These are phyloP conservation scores for Melanogaster broomeanus DNA, from an alignment of 768 basidiomycete genomes.

Conservation along the genomic window DNA sequence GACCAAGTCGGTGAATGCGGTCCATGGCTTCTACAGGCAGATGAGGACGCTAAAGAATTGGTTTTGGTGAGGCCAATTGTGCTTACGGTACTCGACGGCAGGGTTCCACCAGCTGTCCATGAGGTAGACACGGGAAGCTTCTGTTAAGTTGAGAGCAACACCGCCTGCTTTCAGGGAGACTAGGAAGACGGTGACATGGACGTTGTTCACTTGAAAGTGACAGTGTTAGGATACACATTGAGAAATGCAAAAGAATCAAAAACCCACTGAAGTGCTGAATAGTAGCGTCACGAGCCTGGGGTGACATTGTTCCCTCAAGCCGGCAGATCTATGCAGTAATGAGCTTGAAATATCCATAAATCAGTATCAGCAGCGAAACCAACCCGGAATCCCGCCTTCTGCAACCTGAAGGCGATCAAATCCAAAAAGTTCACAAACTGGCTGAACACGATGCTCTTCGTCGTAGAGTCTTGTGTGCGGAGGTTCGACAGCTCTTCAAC, in stretches of 20 bases:
- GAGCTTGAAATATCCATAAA: background rate
- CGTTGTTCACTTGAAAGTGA: slow-evolving; percentile 72
- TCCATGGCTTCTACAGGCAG: slow-evolving; percentile 84
- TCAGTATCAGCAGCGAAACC: slow-evolving; percentile 22
- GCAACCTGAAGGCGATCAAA: slow-evolving; percentile 88
- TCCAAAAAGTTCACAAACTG: slow-evolving; percentile 95
- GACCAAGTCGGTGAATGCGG: slow-evolving; percentile 95
- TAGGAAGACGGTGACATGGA: slow-evolving; percentile 95
- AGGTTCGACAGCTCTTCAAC: slow-evolving; percentile 91
- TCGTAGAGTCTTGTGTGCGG: slow-evolving; percentile 80
- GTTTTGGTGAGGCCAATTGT: background rate
- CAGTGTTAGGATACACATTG: background rate
- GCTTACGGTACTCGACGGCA: slow-evolving; percentile 86
- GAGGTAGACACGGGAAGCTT: slow-evolving; percentile 90
- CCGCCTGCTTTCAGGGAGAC: slow-evolving; percentile 96
- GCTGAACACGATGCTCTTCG: slow-evolving; percentile 96
- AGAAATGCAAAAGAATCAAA: slow-evolving; percentile 19
- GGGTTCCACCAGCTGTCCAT: slow-evolving; percentile 99
- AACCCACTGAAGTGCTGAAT: slow-evolving; percentile 86
- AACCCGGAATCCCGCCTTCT: slow-evolving; percentile 89
- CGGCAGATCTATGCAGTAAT: slow-evolving; percentile 71
- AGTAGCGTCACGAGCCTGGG: slow-evolving; percentile 91
- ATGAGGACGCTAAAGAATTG: slow-evolving; percentile 1
- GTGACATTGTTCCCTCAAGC: slow-evolving; percentile 96
- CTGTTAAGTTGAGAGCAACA: slow-evolving; percentile 86